Conservation (phyloP, 1,139 yeast genomes). For the Kodamaea plutei region DNA sequence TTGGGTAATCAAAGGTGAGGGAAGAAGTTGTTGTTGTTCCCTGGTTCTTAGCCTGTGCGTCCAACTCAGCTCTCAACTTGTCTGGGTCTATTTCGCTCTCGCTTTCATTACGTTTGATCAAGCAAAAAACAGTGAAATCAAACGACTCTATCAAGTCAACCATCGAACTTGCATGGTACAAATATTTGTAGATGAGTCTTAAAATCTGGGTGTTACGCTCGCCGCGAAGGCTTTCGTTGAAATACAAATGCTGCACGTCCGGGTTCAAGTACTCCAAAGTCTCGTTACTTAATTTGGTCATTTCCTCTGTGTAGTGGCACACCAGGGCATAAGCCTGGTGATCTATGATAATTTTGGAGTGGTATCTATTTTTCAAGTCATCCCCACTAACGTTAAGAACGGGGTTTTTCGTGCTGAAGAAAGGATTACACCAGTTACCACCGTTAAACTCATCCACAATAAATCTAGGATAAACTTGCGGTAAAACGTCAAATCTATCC, state of each 20-base stretch:
- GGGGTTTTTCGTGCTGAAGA: slow-evolving; percentile 41
- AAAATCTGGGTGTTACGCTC: slow-evolving; percentile 53
- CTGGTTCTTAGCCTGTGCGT: slow-evolving; percentile 1
- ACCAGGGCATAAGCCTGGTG: slow-evolving; percentile 42
- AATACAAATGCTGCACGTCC: slow-evolving; percentile 27
- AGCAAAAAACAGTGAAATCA: slow-evolving; percentile 56
- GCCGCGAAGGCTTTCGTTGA: slow-evolving; percentile 32
- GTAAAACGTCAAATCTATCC: slow-evolving; percentile 41
- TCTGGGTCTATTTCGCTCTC: slow-evolving; percentile 17
- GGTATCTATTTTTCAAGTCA: slow-evolving; percentile 40
- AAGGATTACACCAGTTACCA: slow-evolving; percentile 71
- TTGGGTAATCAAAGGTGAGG: slow-evolving; percentile 53
- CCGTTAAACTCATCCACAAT: slow-evolving; percentile 62
- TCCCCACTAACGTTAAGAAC: slow-evolving; percentile 44
- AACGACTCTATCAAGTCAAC: slow-evolving; percentile 55
- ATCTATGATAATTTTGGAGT: slow-evolving; percentile 48
- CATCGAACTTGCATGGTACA: slow-evolving; percentile 47
- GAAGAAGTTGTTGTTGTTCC: slow-evolving; percentile 13
- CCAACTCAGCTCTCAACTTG: slow-evolving; percentile 8
- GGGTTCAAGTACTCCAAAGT: slow-evolving; percentile 39
- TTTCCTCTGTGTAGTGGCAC: slow-evolving; percentile 32
- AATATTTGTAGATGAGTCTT: slow-evolving; percentile 49
- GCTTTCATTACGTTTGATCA: slow-evolving; percentile 27
- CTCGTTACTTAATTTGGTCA: slow-evolving; percentile 36
- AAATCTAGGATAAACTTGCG: slow-evolving; percentile 68